Conservation (phyloP, 2,329 filamentous ascomycete species). For the Cercospora sojina region DNA sequence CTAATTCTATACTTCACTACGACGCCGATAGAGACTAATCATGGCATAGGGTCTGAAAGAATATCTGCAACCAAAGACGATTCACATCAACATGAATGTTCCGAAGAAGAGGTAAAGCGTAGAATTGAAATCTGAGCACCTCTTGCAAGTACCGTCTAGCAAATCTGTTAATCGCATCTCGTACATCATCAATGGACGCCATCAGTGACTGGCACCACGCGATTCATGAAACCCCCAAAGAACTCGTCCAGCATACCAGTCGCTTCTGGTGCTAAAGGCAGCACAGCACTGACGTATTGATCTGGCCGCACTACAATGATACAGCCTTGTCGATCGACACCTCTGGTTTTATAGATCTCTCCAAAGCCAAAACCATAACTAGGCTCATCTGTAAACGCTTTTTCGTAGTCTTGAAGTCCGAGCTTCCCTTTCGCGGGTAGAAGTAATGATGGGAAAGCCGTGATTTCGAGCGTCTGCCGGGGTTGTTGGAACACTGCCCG, state of each 20-base stretch:
- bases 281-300: conserved; percentile 57
- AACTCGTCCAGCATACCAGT: conserved; percentile 29
- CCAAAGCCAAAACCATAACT: conserved; percentile 41
- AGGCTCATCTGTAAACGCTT: conserved; percentile 49
- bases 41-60: conserved; percentile 6
- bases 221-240: conserved; percentile 35
- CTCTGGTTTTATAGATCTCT: conserved; percentile 57
- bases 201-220: background rate
- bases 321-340: conserved; percentile 58
- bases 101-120: background rate
- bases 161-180: background rate
- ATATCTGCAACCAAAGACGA: conserved; percentile 14
- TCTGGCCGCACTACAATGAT: conserved; percentile 64
- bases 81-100: conserved; percentile 13
- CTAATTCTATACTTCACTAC: background rate
- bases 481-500: conserved; percentile 36
- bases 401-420: conserved; percentile 41
- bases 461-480: conserved; percentile 34
- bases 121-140: background rate
- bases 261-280: conserved; percentile 31
- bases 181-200: background rate
- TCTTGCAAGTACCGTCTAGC: background rate
- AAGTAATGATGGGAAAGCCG: conserved; percentile 46
- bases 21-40: background rate
- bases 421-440: conserved; percentile 44